phyloP scores from a whole-genome alignment of 768 basidiomycete species.

The Erythrobasidium yunnanense region DNA sequence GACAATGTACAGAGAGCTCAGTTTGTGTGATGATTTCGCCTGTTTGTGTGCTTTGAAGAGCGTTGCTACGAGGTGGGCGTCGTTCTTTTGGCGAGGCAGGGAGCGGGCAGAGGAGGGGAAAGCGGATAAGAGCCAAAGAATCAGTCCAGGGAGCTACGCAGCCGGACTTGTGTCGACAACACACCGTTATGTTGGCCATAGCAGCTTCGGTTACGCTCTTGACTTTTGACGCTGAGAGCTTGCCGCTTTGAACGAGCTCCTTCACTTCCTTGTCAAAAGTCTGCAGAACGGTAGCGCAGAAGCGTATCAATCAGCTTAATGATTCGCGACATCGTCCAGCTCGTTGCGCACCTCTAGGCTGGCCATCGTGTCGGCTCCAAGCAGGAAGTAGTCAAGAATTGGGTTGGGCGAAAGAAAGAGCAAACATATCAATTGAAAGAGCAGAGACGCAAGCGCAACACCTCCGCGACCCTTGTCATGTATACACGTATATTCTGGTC shows the following conservation, averaged over 20 bases:
- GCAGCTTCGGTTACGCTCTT: slow-evolving; percentile 62
- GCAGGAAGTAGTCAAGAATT: neutral
- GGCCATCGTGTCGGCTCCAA: no score
- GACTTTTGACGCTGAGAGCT: slow-evolving; percentile 80
- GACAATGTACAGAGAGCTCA: slow-evolving; percentile 82
- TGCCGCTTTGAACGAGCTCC: slow-evolving; percentile 68
- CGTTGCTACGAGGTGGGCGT: slow-evolving; percentile 74
- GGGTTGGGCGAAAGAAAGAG: neutral
- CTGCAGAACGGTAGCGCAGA: slow-evolving; percentile 43
- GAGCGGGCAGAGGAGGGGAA: no score
- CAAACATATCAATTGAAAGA: neutral
- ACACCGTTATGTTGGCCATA: slow-evolving; percentile 64
- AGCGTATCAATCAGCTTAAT: neutral
- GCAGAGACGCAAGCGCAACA: neutral
- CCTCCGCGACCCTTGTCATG: no score
- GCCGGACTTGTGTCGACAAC: no score
- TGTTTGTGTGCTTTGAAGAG: slow-evolving; percentile 82
- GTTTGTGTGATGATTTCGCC: slow-evolving; percentile 57
- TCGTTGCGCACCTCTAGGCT: slow-evolving; percentile 10
- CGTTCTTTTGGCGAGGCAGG: slow-evolving; percentile 50
- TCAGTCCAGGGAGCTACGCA: no score
- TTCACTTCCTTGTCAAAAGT: slow-evolving; percentile 69
- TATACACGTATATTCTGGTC: no score
- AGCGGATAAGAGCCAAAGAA: no score
- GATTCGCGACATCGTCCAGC: neutral